These are phyloP conservation scores for Pleurotus salmoneostramineus DNA, from an alignment of 768 basidiomycete genomes.

Conservation along the genomic window DNA sequence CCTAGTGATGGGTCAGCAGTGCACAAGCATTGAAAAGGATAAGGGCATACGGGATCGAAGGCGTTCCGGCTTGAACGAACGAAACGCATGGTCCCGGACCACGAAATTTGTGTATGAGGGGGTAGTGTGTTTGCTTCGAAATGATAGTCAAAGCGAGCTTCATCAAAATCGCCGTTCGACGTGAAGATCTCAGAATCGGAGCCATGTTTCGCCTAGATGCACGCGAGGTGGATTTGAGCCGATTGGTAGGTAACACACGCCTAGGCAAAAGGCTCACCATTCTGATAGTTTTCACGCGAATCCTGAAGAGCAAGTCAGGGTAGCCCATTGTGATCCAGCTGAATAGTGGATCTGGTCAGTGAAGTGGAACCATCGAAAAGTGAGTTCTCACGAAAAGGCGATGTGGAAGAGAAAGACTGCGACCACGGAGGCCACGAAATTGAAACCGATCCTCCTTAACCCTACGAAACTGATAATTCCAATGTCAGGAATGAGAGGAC, in stretches of 20 bases:
- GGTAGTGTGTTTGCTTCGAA: constrained; percentile 37
- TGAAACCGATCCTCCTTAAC: constrained; percentile 34
- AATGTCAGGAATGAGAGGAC: neutral
- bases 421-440: constrained; percentile 29
- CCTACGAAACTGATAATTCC: constrained; percentile 27
- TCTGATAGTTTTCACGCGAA: constrained; percentile 25
- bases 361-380: too few species aligned
- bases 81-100: constrained; percentile 36
- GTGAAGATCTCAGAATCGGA: constrained; percentile 37
- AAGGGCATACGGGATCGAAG: constrained; percentile 26
- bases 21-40: neutral
- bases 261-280: too few species aligned
- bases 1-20: constrained; percentile 19
- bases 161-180: constrained; percentile 34
- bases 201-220: constrained; percentile 34
- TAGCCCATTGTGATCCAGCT: constrained; percentile 33
- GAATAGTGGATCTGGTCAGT: constrained; percentile 3
- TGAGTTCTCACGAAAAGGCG: constrained; percentile 41
- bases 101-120: constrained; percentile 35
- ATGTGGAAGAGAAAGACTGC: constrained; percentile 32
- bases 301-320: constrained; percentile 40
- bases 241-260: too few species aligned
- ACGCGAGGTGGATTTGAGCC: neutral
- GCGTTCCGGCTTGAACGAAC: constrained; percentile 34
- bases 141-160: constrained; percentile 30